phyloP scores from a whole-genome alignment of 2,329 filamentous ascomycete genomes.

The Chaetomium sp. region DNA sequence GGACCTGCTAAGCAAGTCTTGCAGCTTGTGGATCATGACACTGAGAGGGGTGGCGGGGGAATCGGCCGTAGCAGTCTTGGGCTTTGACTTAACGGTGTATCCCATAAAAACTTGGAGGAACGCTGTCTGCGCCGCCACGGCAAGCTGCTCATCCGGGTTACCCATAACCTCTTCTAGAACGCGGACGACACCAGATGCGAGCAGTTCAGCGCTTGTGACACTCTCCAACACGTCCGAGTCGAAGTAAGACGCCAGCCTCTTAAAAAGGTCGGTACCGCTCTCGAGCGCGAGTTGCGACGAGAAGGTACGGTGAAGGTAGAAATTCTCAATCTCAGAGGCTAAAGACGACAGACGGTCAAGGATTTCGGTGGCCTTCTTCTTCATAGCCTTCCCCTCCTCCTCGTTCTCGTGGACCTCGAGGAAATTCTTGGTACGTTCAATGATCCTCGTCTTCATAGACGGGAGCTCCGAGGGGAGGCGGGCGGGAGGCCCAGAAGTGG shows the following conservation, averaged over 20 bases:
- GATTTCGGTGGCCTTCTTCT: conserved; percentile 76
- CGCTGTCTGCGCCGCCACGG: conserved; percentile 71
- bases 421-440: conserved; percentile 77
- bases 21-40: conserved; percentile 87
- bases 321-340: conserved; percentile 69
- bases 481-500: conserved; percentile 57
- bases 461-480: conserved; percentile 51
- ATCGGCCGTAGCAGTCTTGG: conserved; percentile 64
- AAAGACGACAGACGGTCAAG: conserved; percentile 71
- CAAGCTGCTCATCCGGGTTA: conserved; percentile 63
- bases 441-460: conserved; percentile 72
- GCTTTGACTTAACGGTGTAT: conserved; percentile 64
- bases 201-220: conserved; percentile 91
- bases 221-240: conserved; percentile 86
- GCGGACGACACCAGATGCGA: conserved; percentile 87
- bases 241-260: conserved; percentile 78
- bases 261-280: conserved; percentile 69
- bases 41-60: conserved; percentile 84
- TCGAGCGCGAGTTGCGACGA: conserved; percentile 48
- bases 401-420: conserved; percentile 80
- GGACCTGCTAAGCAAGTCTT: conserved; percentile 92
- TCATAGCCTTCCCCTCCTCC: conserved; percentile 70
- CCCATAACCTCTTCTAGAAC: conserved; percentile 82
- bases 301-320: conserved; percentile 61
- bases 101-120: conserved; percentile 96